Base-by-base conservation (phyloP, 805 yeast genomes). In the Naumovozyma baii region DNA sequence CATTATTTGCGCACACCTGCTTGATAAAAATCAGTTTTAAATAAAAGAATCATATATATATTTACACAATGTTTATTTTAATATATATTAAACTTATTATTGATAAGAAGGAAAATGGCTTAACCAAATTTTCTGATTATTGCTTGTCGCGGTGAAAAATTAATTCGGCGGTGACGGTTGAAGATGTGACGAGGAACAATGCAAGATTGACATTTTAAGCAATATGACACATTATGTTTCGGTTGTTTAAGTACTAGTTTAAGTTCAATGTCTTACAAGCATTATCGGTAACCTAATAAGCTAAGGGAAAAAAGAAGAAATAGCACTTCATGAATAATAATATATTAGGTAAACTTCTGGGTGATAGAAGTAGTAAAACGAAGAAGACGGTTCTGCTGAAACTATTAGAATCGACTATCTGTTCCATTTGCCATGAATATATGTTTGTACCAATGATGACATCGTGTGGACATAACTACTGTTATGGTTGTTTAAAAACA, bases 391-490 rank as follows among this genome's bases (percentile, higher is more conserved):
- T 50, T 7, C 36, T 54, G 20, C 29, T 38, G 8, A 47, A 51
- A 15, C 30, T 61, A 3, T 33, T 57, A 12, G 64, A 62, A 12
- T 53, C 61, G 18, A 41, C 62, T 5, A 37, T 52, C 26, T 83
- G 92, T 53, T 68, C 80, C 5, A 69, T 83, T 9, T 83, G 92
- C 51, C 77, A 79, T 28, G 90, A 82, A 38, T 60, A 72, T 37
- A 76, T 82, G 81, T 71, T 68, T 45, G 70, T 72, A 2, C 90
- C 92, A 2, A 74, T 77, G 49, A 63, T 74, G 49, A 65, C 77
- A 0, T 57, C 66, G 10, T 83, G 92, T 62, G 90, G 90, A 2
- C 92, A 83, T 54, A 73, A 81, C 22, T 81, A 76, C 49, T 83
- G 90, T 57, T 82, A 82, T 53, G 72, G 52, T 37, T 74, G 90